Conservation (phyloP, 345 rosid species). For the Trapa bicornis region DNA sequence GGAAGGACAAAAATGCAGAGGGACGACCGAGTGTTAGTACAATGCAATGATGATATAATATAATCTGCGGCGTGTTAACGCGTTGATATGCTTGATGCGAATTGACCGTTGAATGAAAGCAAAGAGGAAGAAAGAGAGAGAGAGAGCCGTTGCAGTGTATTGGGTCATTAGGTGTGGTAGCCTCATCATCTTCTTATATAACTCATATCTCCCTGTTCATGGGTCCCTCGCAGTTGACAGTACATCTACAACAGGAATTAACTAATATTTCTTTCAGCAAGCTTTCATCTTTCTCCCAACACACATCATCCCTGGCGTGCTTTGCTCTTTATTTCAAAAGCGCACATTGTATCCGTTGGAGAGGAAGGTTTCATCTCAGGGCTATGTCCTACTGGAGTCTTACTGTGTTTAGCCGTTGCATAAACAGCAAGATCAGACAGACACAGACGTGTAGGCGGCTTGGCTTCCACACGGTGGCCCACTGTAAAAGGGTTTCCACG, state of each 20-base stretch:
- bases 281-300: too few relatives aligned
- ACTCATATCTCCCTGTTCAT: neutral
- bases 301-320: too few relatives aligned
- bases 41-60: neutral
- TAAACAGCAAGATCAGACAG: too few relatives aligned
- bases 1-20: neutral
- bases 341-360: too few relatives aligned
- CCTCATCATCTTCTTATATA: neutral
- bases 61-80: neutral
- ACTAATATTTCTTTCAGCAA: neutral
- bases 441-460: too few relatives aligned
- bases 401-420: too few relatives aligned
- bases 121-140: neutral
- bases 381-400: too few relatives aligned
- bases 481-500: too few relatives aligned
- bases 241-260: neutral
- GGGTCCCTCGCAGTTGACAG: neutral
- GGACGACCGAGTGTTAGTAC: neutral
- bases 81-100: neutral
- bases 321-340: too few relatives aligned
- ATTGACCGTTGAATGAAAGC: too few relatives aligned
- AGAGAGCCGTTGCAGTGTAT: neutral
- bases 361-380: too few relatives aligned
- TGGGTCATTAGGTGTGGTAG: neutral
- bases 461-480: too few relatives aligned